A percentile compares a stretch with the other conserved stretches of the same genome.
Conservation (phyloP, 2,329 filamentous ascomycete genomes). For the Claviceps maximensis region DNA sequence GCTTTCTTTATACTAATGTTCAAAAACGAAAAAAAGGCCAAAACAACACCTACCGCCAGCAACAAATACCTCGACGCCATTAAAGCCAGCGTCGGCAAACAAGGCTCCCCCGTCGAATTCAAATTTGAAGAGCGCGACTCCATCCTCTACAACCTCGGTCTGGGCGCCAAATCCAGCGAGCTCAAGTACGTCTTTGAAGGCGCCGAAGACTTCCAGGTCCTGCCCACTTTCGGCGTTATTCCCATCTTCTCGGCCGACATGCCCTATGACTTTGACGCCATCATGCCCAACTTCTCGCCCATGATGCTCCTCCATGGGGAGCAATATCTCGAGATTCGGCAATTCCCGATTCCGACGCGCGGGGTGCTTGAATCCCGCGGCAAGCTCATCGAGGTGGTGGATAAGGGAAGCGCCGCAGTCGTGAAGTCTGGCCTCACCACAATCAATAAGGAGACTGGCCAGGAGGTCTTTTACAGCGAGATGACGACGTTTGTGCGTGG, state of each 20-base stretch:
- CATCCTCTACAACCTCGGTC: slow-evolving; percentile 89
- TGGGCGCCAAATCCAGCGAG: slow-evolving; percentile 84
- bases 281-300: slow-evolving; percentile 91
- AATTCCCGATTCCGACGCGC: slow-evolving; percentile 80
- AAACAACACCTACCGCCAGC: slow-evolving; percentile 23
- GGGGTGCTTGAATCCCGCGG: slow-evolving; percentile 63
- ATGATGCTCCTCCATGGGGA: slow-evolving; percentile 99
- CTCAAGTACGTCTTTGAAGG: slow-evolving; percentile 84
- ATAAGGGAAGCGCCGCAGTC: slow-evolving; percentile 85
- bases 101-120: slow-evolving; percentile 62
- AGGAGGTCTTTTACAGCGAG: slow-evolving; percentile 96
- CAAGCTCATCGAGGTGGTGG: slow-evolving; percentile 82
- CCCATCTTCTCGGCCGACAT: slow-evolving; percentile 78
- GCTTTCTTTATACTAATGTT: neutral
- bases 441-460: slow-evolving; percentile 69
- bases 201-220: slow-evolving; percentile 78
- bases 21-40: slow-evolving; percentile 2
- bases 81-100: slow-evolving; percentile 57
- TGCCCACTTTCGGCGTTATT: slow-evolving; percentile 93
- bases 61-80: slow-evolving; percentile 64
- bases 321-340: slow-evolving; percentile 90
- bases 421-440: slow-evolving; percentile 72
- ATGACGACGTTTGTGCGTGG: slow-evolving; percentile 85
- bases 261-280: slow-evolving; percentile 66
- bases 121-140: slow-evolving; percentile 74